phyloP scores from a whole-genome alignment of 2,329 filamentous ascomycete species.

The Fusarium scirpi region DNA sequence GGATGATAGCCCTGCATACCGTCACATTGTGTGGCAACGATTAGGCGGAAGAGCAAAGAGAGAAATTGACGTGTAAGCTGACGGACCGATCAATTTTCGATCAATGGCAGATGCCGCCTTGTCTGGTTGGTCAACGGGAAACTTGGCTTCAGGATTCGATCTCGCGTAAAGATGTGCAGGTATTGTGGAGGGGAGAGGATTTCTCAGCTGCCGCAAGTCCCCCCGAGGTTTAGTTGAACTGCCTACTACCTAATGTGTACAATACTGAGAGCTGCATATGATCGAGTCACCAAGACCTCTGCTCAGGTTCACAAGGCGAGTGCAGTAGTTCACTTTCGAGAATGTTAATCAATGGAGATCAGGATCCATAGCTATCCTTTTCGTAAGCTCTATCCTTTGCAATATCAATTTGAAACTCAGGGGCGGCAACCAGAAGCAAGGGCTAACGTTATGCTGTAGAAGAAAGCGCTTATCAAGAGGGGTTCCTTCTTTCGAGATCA shows the following conservation, averaged over 20 bases:
- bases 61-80: constrained; percentile 34
- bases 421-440: constrained; percentile 26
- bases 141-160: constrained; percentile 24
- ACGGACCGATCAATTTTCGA: constrained; percentile 13
- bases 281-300: not conserved
- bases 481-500: not conserved
- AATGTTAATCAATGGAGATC: constrained; percentile 5
- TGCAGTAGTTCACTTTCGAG: constrained; percentile 4
- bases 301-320: not conserved
- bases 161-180: constrained; percentile 24
- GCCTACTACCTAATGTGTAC: not conserved
- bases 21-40: constrained; percentile 15
- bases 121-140: constrained; percentile 12
- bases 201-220: constrained; percentile 37
- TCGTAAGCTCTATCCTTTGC: constrained; percentile 8
- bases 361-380: constrained; percentile 15
- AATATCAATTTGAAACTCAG: constrained; percentile 26
- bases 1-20: constrained; percentile 14
- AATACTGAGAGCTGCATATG: not conserved
- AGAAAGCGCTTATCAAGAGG: constrained; percentile 6
- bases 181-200: constrained; percentile 17
- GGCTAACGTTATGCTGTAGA: constrained; percentile 11
- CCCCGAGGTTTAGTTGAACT: not conserved
- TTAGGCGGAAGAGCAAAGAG: constrained; percentile 12
- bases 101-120: constrained; percentile 2